These are phyloP conservation scores for Aspergillus carbonarius DNA, from an alignment of 2,329 filamentous ascomycete genomes.

Conservation along the genomic window DNA sequence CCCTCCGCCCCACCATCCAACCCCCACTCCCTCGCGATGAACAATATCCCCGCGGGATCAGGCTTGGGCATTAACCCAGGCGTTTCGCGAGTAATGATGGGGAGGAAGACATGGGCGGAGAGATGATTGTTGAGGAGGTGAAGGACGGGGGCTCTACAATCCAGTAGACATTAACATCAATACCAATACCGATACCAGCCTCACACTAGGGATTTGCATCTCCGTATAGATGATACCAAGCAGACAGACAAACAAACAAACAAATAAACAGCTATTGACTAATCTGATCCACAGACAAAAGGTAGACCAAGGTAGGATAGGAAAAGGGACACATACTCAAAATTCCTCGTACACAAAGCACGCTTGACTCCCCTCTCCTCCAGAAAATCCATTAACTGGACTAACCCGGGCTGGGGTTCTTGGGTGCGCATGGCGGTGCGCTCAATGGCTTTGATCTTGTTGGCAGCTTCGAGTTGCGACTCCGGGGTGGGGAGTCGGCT, in stretches of 20 bases:
- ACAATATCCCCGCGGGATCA: constrained; percentile 79
- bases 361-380: constrained; percentile 66
- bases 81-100: constrained; percentile 81
- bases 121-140: constrained; percentile 68
- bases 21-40: constrained; percentile 78
- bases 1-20: constrained; percentile 50
- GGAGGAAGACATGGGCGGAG: constrained; percentile 64
- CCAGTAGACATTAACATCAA: not conserved
- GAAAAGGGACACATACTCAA: constrained; percentile 56
- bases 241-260: not conserved
- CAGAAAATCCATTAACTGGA: constrained; percentile 77
- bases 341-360: constrained; percentile 92
- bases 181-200: not conserved
- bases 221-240: no score
- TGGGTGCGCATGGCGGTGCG: constrained; percentile 76
- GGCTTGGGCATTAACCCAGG: constrained; percentile 70
- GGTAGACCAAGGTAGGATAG: not conserved
- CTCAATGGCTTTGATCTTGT: constrained; percentile 76
- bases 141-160: constrained; percentile 40
- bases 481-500: constrained; percentile 64
- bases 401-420: constrained; percentile 76
- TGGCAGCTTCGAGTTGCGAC: constrained; percentile 64
- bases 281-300: no score
- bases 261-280: no score
- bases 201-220: not conserved